Conservation (phyloP, 805 yeast genomes). For the Kluyveromyces lactis region DNA sequence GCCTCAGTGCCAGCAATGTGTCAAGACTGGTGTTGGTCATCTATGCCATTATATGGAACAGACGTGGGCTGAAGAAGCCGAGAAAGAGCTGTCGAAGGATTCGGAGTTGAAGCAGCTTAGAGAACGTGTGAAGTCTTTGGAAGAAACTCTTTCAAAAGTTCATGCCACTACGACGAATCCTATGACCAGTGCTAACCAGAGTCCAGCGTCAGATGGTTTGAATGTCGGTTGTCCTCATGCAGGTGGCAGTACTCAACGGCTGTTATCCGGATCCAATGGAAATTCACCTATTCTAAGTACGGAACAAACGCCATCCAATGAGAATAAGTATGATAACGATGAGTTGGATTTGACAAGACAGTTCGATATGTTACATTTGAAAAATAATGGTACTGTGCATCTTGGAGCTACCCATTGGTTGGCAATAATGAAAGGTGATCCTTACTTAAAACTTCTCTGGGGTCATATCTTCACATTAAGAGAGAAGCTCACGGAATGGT, state of each 20-base stretch:
- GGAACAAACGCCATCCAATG: not conserved
- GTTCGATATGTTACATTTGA: conserved; percentile 38
- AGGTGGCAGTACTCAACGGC: not conserved
- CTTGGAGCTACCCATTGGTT: conserved; percentile 51
- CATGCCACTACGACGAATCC: conserved; percentile 18
- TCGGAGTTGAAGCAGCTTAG: conserved; percentile 46
- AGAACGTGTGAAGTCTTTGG: conserved; percentile 45
- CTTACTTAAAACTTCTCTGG: conserved; percentile 48
- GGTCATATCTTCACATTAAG: conserved; percentile 37
- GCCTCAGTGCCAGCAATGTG: conserved; percentile 51
- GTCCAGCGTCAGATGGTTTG: conserved; percentile 9
- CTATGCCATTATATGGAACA: conserved; percentile 51
- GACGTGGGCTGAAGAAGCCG: conserved; percentile 44
- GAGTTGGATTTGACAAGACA: conserved; percentile 34
- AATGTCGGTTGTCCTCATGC: too few relatives aligned
- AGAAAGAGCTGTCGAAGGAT: conserved; percentile 42
- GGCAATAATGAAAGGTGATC: conserved; percentile 51
- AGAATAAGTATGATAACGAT: conserved; percentile 24
- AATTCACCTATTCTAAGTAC: conserved; percentile 1
- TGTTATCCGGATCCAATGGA: not conserved
- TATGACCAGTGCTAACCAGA: not conserved
- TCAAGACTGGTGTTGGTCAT: conserved; percentile 50
- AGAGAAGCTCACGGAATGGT: conserved; percentile 30
- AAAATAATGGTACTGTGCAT: conserved; percentile 35
- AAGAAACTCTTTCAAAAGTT: conserved; percentile 33